Evolutionary conservation across 768 basidiomycete species (phyloP).

Genomic region (Mycena epipterygia): DNA sequence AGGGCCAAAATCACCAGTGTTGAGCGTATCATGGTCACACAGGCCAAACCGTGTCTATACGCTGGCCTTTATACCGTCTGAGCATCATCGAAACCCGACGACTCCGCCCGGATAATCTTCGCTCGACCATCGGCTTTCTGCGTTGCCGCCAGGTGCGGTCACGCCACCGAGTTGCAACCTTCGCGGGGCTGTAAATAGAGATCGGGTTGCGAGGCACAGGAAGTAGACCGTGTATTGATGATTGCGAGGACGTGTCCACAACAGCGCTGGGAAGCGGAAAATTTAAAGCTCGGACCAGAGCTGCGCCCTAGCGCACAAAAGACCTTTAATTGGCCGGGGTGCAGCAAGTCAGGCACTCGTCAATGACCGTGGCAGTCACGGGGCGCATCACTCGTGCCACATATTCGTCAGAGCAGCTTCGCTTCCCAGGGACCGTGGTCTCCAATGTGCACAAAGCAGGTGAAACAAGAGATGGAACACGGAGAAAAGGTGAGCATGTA

Average conservation of each 20-base stretch:
- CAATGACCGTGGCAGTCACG: too few species aligned
- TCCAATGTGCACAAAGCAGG: too few species aligned
- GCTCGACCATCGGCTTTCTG: slow-evolving; percentile 17
- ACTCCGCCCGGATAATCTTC: slow-evolving; percentile 19
- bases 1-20: slow-evolving; percentile 44
- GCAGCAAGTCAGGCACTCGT: too few species aligned
- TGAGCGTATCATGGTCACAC: slow-evolving; percentile 41
- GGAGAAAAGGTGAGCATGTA: too few species aligned
- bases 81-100: neutral
- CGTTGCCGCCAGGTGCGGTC: neutral
- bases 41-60: neutral
- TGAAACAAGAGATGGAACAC: too few species aligned
- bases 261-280: neutral
- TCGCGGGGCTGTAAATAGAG: neutral
- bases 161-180: neutral
- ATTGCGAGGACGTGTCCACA: too few species aligned
- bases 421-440: too few species aligned
- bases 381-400: too few species aligned
- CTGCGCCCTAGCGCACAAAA: neutral
- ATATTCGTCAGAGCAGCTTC: too few species aligned
- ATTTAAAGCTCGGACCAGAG: neutral
- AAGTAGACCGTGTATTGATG: neutral
- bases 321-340: neutral
- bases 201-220: neutral
- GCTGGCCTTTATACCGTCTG: slow-evolving; percentile 7